Conservation (phyloP, 345 rosid species). For the Euphorbia peplus region DNA sequence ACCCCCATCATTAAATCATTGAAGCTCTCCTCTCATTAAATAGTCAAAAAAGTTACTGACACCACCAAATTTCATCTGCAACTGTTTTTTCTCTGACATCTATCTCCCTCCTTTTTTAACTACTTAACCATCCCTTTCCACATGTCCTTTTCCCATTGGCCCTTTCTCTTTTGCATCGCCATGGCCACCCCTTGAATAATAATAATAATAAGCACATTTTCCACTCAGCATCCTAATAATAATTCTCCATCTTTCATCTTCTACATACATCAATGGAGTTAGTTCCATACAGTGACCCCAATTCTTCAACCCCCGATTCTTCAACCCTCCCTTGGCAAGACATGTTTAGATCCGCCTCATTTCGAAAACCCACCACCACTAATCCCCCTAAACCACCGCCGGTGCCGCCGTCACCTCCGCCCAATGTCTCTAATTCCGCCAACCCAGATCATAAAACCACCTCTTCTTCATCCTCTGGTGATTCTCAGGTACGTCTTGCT, state of each 20-base stretch:
- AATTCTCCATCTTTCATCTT: not conserved
- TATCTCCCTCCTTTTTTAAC: not conserved
- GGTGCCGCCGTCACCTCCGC: constrained; percentile 10
- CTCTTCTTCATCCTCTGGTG: constrained; percentile 48
- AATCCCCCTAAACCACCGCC: constrained; percentile 25
- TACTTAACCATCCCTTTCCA: not conserved
- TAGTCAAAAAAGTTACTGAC: constrained; percentile 11
- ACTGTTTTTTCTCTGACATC: not conserved
- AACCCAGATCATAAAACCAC: constrained; percentile 27
- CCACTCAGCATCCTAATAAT: not conserved
- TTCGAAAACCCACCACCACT: constrained; percentile 56
- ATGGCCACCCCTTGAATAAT: not conserved
- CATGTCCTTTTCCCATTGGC: not conserved
- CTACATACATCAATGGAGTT: constrained; percentile 49
- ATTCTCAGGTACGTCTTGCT: constrained; percentile 84
- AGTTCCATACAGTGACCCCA: constrained; percentile 65
- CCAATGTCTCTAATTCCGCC: constrained; percentile 5
- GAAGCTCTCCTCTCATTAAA: not conserved
- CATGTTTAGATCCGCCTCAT: constrained; percentile 91
- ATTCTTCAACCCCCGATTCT: constrained; percentile 39
- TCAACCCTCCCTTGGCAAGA: constrained; percentile 75
- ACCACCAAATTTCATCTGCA: not conserved
- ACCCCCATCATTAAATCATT: not conserved
- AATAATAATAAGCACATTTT: too few species aligned
- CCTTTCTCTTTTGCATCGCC: not conserved